Percentiles rank a stretch among this genome's conserved stretches.
phyloP scores from a whole-genome alignment of 2,329 filamentous ascomycete species.

The Pseudogymnoascus sp. region DNA sequence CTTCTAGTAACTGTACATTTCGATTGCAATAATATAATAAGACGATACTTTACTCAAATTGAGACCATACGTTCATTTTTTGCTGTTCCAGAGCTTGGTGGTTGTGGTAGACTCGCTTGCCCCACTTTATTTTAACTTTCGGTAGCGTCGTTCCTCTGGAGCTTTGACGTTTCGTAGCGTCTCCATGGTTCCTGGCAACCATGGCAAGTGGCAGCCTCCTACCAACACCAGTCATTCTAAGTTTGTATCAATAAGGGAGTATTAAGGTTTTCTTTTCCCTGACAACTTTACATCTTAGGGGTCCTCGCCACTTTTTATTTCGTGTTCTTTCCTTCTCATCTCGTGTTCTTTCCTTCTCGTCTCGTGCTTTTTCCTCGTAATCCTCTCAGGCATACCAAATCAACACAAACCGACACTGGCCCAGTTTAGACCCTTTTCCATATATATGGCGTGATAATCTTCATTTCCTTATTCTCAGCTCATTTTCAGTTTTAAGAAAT shows the following conservation, averaged over 20 bases:
- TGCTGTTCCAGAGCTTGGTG: neutral
- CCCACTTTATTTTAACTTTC: neutral
- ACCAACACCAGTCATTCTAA: neutral
- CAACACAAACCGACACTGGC: neutral
- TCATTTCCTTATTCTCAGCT: neutral
- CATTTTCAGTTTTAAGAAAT: neutral
- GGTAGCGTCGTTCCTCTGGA: neutral
- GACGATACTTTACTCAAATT: neutral
- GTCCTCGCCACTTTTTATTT: neutral
- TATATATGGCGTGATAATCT: neutral
- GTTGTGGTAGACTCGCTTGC: neutral
- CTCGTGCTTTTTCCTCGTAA: too few species aligned
- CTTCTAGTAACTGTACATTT: neutral
- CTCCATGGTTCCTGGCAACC: neutral
- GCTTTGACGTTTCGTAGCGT: slow-evolving; percentile 1
- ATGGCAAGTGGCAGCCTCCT: neutral
- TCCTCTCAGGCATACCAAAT: neutral
- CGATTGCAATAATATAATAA: neutral
- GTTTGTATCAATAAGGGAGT: slow-evolving; percentile 3
- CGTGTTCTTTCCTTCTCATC: neutral
- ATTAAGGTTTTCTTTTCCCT: neutral
- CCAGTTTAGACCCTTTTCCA: neutral
- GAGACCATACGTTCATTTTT: neutral
- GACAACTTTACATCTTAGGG: neutral
- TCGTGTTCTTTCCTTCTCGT: neutral